Percentiles rank a stretch among this genome's conserved stretches.
phyloP scores from a whole-genome alignment of 208 protist genomes.

The Trypanosoma melophagium region DNA sequence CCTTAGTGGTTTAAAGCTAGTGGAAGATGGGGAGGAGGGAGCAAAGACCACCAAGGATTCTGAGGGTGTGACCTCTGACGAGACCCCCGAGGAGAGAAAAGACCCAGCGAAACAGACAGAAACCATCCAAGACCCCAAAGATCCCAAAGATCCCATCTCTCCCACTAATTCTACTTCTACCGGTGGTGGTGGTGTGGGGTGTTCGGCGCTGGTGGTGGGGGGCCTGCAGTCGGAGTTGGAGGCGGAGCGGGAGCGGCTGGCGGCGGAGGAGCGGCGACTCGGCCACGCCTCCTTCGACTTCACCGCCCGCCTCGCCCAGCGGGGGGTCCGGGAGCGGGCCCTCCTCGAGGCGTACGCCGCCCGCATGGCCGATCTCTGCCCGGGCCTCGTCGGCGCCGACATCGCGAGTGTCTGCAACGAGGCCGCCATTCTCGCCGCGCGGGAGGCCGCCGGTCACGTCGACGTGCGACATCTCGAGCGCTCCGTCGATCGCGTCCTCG shows the following conservation, averaged over 20 bases:
- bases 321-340: slow-evolving; percentile 55
- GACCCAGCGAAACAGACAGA: neutral
- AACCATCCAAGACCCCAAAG: neutral
- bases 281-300: slow-evolving; percentile 49
- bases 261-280: slow-evolving; percentile 5
- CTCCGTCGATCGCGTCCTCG: slow-evolving; percentile 95
- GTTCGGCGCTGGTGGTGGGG: slow-evolving; percentile 29
- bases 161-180: neutral
- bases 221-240: slow-evolving; percentile 33
- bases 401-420: slow-evolving; percentile 98
- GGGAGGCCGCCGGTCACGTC: slow-evolving; percentile 66
- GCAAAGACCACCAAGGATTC: neutral
- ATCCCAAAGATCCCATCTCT: neutral
- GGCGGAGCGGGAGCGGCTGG: slow-evolving; percentile 9
- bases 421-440: slow-evolving; percentile 86
- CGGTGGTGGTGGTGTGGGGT: neutral
- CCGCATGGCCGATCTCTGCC: slow-evolving; percentile 75
- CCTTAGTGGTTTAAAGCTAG: slow-evolving; percentile 78
- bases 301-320: slow-evolving; percentile 39
- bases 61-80: neutral
- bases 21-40: slow-evolving; percentile 17
- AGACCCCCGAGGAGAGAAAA: neutral
- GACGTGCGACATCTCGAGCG: slow-evolving; percentile 89
- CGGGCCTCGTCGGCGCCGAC: slow-evolving; percentile 93
- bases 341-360: slow-evolving; percentile 71